Evolutionary conservation across 345 rosid species (phyloP), one percentile per base, ranked within the genome.

Genomic region (Nephelium lappaceum): DNA sequence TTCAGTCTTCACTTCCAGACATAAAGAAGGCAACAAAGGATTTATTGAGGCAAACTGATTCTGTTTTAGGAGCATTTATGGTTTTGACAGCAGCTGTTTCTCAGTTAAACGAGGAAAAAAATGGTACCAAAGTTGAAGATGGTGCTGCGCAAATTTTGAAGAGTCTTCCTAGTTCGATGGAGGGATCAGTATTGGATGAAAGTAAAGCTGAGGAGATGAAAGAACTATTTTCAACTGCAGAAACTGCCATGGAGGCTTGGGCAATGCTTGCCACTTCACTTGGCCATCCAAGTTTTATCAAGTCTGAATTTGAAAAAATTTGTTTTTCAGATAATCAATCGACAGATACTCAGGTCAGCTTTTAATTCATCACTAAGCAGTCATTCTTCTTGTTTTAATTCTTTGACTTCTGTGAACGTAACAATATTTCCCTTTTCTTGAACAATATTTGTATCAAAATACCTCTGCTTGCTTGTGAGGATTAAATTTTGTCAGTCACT

Each of bases 171-270:
- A 82, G 87, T 72, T 68, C 86, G 45, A 68, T 76, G 55, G 86
- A 83, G 67, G 82, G 69, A 63, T 77, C 85, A 11, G 79, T 71
- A 71, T 78, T 86, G 70, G 88, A 93, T 83, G 93, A 88, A 70
- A 90, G 89, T 82, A 89, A 86, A 76, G 81, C 92, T n/a, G 93
- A 93, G 85, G 97, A 93, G 89, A 95, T 95, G 98, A 93, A 80
- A 85, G 81, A 80, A 76, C 93, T 95, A 23, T 95, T 95, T 83
- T 87, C 89, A 61, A 88, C 85, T 23, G 99, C 98, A 77, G 99
- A 95, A 83, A 93, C 87, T 89, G 99, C 99, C 55, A 93, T 95
- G 97, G 98, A 95, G 83, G 99, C 99, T 70, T 95, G 99, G 99
- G 99, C 99, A 67, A 90, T 95, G 99, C 96, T 95, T 80, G 95